Percentiles rank a stretch among this genome's conserved stretches.
Evolutionary conservation across 176 grass and related monocot genomes (phyloP).

Genomic region (Microstegium vimineum): DNA sequence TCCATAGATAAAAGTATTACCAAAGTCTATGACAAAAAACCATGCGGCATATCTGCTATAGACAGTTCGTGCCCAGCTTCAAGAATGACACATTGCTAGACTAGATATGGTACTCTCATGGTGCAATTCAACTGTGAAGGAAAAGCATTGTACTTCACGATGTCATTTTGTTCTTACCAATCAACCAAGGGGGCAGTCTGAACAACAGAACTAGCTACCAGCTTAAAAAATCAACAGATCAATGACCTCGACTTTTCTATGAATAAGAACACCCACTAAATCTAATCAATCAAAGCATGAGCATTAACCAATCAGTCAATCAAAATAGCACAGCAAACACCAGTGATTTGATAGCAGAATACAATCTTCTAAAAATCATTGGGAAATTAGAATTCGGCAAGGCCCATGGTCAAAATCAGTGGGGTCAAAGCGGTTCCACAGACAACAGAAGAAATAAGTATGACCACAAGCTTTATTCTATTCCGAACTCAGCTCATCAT

Average conservation of each 20-base stretch:
- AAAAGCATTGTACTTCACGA: neutral
- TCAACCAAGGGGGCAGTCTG: neutral
- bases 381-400: neutral
- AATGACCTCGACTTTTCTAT: neutral
- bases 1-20: neutral
- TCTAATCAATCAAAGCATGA: neutral
- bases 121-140: neutral
- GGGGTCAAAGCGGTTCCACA: constrained; percentile 16
- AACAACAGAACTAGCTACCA: neutral
- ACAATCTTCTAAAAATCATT: neutral
- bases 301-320: neutral
- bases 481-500: constrained; percentile 46
- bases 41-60: neutral
- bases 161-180: neutral
- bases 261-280: neutral
- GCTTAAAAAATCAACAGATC: neutral
- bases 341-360: neutral
- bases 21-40: neutral
- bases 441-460: constrained; percentile 13
- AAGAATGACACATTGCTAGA: too few relatives aligned
- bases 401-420: neutral
- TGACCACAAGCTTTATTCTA: constrained; percentile 41
- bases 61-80: neutral
- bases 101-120: neutral
- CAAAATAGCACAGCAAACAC: neutral